Conservation (phyloP, 2,329 filamentous ascomycete species). For the Colletotrichum shisoi region DNA sequence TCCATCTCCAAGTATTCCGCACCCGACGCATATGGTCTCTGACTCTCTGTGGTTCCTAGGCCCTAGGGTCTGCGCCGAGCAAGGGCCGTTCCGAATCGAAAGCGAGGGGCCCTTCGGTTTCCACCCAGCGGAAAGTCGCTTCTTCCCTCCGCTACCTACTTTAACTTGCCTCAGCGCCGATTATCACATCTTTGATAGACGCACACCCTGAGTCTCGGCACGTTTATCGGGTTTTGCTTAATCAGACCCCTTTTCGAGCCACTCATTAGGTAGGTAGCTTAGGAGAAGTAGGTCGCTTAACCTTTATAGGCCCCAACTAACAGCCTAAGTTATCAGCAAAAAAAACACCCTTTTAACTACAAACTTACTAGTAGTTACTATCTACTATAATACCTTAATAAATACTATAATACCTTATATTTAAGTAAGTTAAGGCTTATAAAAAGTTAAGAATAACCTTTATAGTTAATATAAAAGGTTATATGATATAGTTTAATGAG, state of each 20-base stretch:
- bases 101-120: constrained; percentile 1
- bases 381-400: too few relatives aligned
- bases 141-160: not conserved
- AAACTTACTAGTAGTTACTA: too few relatives aligned
- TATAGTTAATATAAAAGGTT: too few relatives aligned
- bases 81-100: not conserved
- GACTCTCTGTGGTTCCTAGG: not conserved
- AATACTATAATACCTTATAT: too few relatives aligned
- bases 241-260: not conserved
- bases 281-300: too few relatives aligned
- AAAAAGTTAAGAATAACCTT: too few relatives aligned
- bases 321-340: too few relatives aligned
- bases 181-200: not conserved
- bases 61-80: not conserved
- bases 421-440: too few relatives aligned
- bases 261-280: constrained; percentile 18
- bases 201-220: not conserved
- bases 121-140: constrained; percentile 1
- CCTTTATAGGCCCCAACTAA: too few relatives aligned
- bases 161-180: not conserved
- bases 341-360: too few relatives aligned
- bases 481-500: too few relatives aligned
- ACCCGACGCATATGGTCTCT: not conserved
- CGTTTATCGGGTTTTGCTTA: constrained; percentile 6
- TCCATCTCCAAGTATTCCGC: not conserved